Base-by-base conservation (phyloP, 2,329 filamentous ascomycete species). In the Claviceps cyperi region DNA sequence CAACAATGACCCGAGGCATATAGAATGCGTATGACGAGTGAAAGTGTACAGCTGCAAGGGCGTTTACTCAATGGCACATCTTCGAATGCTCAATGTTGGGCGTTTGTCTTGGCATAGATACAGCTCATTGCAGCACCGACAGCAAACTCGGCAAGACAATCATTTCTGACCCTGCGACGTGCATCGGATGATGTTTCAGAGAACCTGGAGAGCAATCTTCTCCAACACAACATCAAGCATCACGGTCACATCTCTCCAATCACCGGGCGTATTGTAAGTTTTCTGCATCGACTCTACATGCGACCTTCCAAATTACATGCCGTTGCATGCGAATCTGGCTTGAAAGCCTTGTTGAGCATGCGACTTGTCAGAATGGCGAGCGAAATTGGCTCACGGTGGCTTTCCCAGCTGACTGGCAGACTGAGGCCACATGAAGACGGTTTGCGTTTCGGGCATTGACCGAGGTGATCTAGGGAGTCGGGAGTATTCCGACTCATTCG, bases 141-240 rank as follows among this genome's bases (percentile, higher is more conserved):
- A 28, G 24, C 24, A 28, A 28, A 28, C 24, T 28, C 24, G 24
- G 24, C 35, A 37, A 14, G 37, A 38, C 37, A 38, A 38, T 39
- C n/a, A 39, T n/a, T n/a, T n/a, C 17, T 15, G 40, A 43, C 40
- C 40, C 40, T 43, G 40, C 19, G 7, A 15, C 21, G 15, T 15
- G 19, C 13, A 22, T 21, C 7, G 15, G 40, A 43, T 22, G 13
- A 14, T 43, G 22, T 22, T 43, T 14, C 21, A 24, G 13, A 14
- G 17, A 28, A 22, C 9, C 17, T 13, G 17, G 5, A 41, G 17
- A 41, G 13, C 9, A 14, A 57, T 47, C 22, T 54, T 50, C 43
- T 53, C 51, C 48, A 55, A 13, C 2, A 57, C 43, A 19, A 51
- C 49, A 28, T 57, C 55, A 8, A 46, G 47, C 43, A 56, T 52